These are phyloP conservation scores for Odontarrhena argentea DNA, from an alignment of 345 rosid genomes.

Conservation along the genomic window DNA sequence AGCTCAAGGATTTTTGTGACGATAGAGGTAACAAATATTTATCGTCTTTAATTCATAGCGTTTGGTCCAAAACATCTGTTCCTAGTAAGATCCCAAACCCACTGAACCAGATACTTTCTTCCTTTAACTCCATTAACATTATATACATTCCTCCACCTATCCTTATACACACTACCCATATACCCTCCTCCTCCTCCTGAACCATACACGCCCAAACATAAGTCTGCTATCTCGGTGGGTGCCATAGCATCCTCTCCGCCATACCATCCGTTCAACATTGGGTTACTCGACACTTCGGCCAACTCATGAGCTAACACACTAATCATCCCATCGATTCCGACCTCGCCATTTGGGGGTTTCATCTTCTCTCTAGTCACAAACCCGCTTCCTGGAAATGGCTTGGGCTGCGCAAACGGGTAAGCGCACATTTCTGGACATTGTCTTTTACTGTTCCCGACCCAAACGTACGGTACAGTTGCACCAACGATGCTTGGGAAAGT, in stretches of 20 bases:
- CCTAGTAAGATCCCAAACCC: constrained; percentile 86
- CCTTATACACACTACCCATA: constrained; percentile 72
- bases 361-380: constrained; percentile 39
- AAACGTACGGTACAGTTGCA: constrained; percentile 85
- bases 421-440: constrained; percentile 88
- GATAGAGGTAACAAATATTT: constrained; percentile 14
- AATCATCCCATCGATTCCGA: constrained; percentile 92
- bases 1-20: constrained; percentile 14
- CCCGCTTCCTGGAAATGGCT: constrained; percentile 62
- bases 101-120: constrained; percentile 84
- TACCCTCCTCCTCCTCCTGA: constrained; percentile 98
- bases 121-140: constrained; percentile 73
- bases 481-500: constrained; percentile 93
- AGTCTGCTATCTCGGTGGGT: constrained; percentile 89
- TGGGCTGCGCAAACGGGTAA: constrained; percentile 80
- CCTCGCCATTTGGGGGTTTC: constrained; percentile 75
- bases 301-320: constrained; percentile 93
- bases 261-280: constrained; percentile 93
- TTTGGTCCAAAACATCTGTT: constrained; percentile 91
- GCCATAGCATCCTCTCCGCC: constrained; percentile 84
- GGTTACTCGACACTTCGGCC: constrained; percentile 91
- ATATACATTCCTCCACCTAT: constrained; percentile 68
- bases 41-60: constrained; percentile 62
- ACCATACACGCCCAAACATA: constrained; percentile 93
- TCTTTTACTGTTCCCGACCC: constrained; percentile 87